Base-by-base conservation (phyloP, 768 basidiomycete species). In the Lactarius trivialis region DNA sequence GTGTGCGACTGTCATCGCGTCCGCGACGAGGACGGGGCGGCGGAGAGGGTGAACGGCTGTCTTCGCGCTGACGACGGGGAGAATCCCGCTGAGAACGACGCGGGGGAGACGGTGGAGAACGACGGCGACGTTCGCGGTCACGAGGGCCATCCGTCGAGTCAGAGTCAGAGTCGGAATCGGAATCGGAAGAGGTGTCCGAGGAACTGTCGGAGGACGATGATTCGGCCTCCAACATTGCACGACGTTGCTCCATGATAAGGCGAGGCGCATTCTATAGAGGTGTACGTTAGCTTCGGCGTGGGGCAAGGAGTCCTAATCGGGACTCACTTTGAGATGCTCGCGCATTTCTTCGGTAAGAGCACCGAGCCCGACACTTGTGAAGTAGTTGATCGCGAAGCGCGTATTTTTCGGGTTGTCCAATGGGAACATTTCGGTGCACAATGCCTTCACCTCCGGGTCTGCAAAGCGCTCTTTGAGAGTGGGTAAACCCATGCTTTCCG, bases 341-440 rank as follows among this genome's bases (percentile, higher is more conserved):
- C 97, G 82, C 97, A 98, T 98, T 33, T 89, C 89, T 74, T 98
- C 95, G 1, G 97, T 99, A 64, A 98, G 72, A 26, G 82, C 81
- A 59, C 97, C 97, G 63, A 98, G 71, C 0, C 93, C 93, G 67
- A 99, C 86, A 69, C 90, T 93, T 7, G 97, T 99, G 72, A 98
- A 97, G 77, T 98, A 98, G 73, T 97, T 97, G 85, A 96, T 96
- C 3, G 93, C 84, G 72, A 95, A 93, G 58, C 97, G 82, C 0
- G 97, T 98, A 71, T 98, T 90, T 76, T 96, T 97, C 0, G 97
- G 97, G 63, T 94, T 85, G 74, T 98, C 95, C 76, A 87, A 82
- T 0, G 97, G 97, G 85, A 98, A 98, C 88, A 99, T 91, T 45
- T 84, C 84, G 50, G 77, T 79, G 72, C 89, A 91, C 2, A 83